A percentile compares a stretch with the other conserved stretches of the same genome.
Evolutionary conservation across 208 protist species (phyloP).

Genomic region (Leishmania guyanensis): DNA sequence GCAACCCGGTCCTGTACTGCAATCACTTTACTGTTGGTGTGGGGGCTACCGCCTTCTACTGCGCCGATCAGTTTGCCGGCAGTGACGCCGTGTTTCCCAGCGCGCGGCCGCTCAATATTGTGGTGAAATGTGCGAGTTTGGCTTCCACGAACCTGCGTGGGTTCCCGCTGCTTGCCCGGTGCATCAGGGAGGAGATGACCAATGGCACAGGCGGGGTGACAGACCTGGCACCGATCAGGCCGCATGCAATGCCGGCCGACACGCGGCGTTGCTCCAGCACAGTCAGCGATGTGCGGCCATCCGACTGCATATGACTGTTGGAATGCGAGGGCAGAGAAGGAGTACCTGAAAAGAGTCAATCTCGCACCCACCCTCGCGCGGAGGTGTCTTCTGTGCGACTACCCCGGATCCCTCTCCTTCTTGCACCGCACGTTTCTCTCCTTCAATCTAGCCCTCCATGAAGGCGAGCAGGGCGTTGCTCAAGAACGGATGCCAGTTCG

Average conservation of each 20-base stretch:
- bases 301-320: slow-evolving; percentile 26
- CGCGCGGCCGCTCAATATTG: slow-evolving; percentile 52
- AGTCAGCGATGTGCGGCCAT: slow-evolving; percentile 17
- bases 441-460: slow-evolving; percentile 22
- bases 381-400: slow-evolving; percentile 52
- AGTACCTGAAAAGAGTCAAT: not conserved
- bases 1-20: slow-evolving; percentile 52
- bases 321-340: not conserved
- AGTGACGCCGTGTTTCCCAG: slow-evolving; percentile 41
- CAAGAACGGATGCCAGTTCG: slow-evolving; percentile 8
- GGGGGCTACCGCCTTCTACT: slow-evolving; percentile 55
- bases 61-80: slow-evolving; percentile 80
- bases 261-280: slow-evolving; percentile 30
- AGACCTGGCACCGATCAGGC: slow-evolving; percentile 34
- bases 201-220: not conserved
- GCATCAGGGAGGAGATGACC: not conserved
- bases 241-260: slow-evolving; percentile 33
- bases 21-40: slow-evolving; percentile 47
- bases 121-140: slow-evolving; percentile 48
- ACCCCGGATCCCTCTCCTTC: slow-evolving; percentile 41
- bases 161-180: slow-evolving; percentile 58
- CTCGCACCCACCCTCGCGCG: slow-evolving; percentile 25
- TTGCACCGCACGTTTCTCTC: slow-evolving; percentile 22
- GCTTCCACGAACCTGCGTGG: slow-evolving; percentile 36
- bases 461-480: slow-evolving; percentile 36